Evolutionary conservation across 2,329 filamentous ascomycete genomes (phyloP), one percentile per base, ranked within the genome.

Genomic region (Orbilia oligospora): DNA sequence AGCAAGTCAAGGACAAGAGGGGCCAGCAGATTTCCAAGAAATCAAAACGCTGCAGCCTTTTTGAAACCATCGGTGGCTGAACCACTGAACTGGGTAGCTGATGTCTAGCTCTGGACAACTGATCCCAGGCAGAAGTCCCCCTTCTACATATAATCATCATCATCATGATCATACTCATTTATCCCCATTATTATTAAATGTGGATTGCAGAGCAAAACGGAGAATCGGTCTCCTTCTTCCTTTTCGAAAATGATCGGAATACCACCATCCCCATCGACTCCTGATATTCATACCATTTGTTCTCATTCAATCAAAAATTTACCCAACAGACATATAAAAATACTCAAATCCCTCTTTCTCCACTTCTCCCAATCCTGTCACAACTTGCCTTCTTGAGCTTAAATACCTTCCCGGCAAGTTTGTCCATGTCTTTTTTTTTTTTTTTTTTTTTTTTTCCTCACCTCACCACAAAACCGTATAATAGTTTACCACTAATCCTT

Each of bases 311-410:
- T 41, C 20, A 20, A 38, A 18, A 51, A 51, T 36, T 33, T 18
- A 12, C n/a, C 27, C 27, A 24, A 55, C 14, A 33, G 22, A 36
- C 44, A 20, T 22, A 66, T 30, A 71, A 69, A 49, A 58, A 58
- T 61, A 49, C 67, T 58, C 70, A 71, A 71, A 77, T 67, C 49
- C 61, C 67, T 76, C 71, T 61, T 41, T 24, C 56, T 61, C 46
- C 44, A 48, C 53, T 33, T 30, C 36, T 22, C 36, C 24, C 36
- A 53, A 65, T 63, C 61, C 67, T 71, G 67, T 77, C 73, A 77
- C 61, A 69, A 69, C 67, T 77, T 77, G 49, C 73, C 73, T 71
- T 71, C 66, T 77, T 77, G 67, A 77, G 73, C 58, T 71, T 77
- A 77, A 61, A 77, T 71, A 46, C 70, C 36, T 44, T 73, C 44